These are phyloP conservation scores for Penicillium nordicum DNA, from an alignment of 2,329 filamentous ascomycete genomes.

Conservation along the genomic window DNA sequence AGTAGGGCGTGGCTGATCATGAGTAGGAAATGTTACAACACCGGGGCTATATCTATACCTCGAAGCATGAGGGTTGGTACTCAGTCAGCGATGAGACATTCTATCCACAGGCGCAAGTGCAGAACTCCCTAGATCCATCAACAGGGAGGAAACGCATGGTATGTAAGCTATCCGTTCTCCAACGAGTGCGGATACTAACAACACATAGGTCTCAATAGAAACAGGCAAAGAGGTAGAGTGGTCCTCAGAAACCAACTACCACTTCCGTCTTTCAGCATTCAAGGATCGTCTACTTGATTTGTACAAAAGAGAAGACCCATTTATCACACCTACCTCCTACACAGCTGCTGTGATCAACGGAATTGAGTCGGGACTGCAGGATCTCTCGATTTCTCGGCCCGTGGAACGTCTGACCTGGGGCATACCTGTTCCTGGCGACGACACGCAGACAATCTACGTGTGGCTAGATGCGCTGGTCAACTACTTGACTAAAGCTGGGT, in stretches of 20 bases:
- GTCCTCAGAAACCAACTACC: constrained; percentile 90
- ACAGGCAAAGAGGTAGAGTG: constrained; percentile 93
- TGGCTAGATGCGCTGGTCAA: constrained; percentile 97
- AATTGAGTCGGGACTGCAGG: constrained; percentile 73
- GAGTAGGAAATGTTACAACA: constrained; percentile 65
- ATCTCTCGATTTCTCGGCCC: constrained; percentile 86
- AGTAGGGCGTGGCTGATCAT: constrained; percentile 8
- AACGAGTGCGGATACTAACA: constrained; percentile 10
- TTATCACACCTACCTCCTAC: constrained; percentile 68
- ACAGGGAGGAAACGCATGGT: constrained; percentile 81
- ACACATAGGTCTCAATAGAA: constrained; percentile 63
- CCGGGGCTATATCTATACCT: constrained; percentile 74
- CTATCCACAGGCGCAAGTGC: constrained; percentile 74
- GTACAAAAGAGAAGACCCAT: constrained; percentile 72
- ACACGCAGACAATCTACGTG: constrained; percentile 89
- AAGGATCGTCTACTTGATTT: constrained; percentile 73
- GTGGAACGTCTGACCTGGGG: constrained; percentile 78
- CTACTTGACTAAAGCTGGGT: constrained; percentile 84
- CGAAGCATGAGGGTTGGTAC: constrained; percentile 92
- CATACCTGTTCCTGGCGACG: constrained; percentile 79
- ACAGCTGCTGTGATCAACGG: constrained; percentile 76
- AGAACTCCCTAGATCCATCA: constrained; percentile 69
- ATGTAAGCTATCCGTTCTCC: constrained; percentile 5
- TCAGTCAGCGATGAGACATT: constrained; percentile 95
- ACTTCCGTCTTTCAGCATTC: constrained; percentile 85